Conservation (phyloP, 768 basidiomycete genomes). For the Lactarius psammicola region DNA sequence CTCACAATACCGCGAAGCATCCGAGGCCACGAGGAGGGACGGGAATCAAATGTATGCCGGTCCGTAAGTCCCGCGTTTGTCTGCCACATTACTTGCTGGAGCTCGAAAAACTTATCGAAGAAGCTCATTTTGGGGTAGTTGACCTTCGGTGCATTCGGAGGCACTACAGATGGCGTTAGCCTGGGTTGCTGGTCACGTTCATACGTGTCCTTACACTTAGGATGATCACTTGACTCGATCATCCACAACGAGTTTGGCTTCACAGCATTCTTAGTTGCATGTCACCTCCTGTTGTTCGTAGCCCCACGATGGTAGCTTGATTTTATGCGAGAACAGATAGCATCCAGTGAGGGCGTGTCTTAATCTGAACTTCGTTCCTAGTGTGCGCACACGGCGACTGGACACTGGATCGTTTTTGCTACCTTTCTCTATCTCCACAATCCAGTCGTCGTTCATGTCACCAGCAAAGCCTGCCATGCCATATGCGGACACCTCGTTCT, state of each 20-base stretch:
- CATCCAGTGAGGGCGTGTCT: conserved; percentile 87
- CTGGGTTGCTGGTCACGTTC: background rate
- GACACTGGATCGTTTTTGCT: conserved; percentile 64
- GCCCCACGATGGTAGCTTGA: conserved; percentile 97
- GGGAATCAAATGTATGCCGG: conserved; percentile 90
- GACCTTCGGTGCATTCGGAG: conserved; percentile 67
- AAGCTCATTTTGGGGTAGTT: conserved; percentile 93
- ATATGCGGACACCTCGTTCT: conserved; percentile 96
- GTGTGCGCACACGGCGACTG: conserved; percentile 66
- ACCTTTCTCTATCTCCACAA: conserved; percentile 79
- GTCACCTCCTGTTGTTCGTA: conserved; percentile 99
- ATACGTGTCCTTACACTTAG: conserved; percentile 52
- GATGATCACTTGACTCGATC: conserved; percentile 82
- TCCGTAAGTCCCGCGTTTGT: conserved; percentile 97
- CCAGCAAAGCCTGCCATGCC: conserved; percentile 83
- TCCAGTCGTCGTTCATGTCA: conserved; percentile 92
- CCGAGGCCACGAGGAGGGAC: conserved; percentile 90
- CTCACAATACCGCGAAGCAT: conserved; percentile 90
- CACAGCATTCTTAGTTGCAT: conserved; percentile 96
- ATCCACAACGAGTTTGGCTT: conserved; percentile 90
- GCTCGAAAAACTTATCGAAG: conserved; percentile 84
- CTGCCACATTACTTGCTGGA: conserved; percentile 94
- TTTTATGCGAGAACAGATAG: conserved; percentile 96
- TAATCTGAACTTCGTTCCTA: conserved; percentile 80
- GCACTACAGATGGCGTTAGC: conserved; percentile 49